Evolutionary conservation across 176 grass and related monocot genomes (phyloP).

Genomic region (Phoenix dactylifera): DNA sequence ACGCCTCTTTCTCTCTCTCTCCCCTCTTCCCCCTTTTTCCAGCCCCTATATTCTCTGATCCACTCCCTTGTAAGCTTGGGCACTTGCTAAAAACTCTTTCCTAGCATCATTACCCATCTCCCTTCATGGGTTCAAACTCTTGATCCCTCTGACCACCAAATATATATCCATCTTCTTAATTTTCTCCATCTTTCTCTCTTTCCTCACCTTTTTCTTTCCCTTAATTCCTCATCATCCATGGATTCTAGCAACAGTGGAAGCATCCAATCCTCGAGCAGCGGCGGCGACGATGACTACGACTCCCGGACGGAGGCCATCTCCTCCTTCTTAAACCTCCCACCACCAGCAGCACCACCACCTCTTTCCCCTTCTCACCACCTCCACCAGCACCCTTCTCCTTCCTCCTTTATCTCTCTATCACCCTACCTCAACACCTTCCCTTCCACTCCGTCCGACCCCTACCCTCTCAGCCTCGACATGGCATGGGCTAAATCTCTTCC

Average conservation of each 20-base stretch:
- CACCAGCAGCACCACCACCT: constrained; percentile 17
- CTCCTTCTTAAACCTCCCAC: constrained; percentile 37
- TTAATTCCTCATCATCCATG: constrained; percentile 25
- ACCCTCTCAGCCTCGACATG: constrained; percentile 1
- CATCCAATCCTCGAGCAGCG: constrained; percentile 53
- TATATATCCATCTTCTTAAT: neutral
- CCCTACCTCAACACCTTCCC: constrained; percentile 33
- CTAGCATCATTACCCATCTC: constrained; percentile 14
- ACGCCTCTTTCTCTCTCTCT: neutral
- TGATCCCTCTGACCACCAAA: neutral
- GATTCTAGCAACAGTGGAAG: constrained; percentile 81
- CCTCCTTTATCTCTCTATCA: no score
- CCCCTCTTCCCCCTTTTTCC: no score
- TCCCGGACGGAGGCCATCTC: constrained; percentile 26
- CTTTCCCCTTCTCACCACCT: neutral
- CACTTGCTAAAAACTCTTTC: neutral
- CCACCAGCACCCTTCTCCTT: constrained; percentile 20
- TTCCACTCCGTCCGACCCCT: constrained; percentile 4
- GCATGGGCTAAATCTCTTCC: constrained; percentile 15
- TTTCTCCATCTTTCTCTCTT: neutral
- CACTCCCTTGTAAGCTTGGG: no score
- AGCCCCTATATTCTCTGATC: no score
- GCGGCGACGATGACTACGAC: constrained; percentile 63
- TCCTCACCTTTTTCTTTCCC: neutral
- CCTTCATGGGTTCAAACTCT: constrained; percentile 6